These are phyloP conservation scores for Leptomonas seymouri DNA, from an alignment of 208 protist species.

Conservation along the genomic window DNA sequence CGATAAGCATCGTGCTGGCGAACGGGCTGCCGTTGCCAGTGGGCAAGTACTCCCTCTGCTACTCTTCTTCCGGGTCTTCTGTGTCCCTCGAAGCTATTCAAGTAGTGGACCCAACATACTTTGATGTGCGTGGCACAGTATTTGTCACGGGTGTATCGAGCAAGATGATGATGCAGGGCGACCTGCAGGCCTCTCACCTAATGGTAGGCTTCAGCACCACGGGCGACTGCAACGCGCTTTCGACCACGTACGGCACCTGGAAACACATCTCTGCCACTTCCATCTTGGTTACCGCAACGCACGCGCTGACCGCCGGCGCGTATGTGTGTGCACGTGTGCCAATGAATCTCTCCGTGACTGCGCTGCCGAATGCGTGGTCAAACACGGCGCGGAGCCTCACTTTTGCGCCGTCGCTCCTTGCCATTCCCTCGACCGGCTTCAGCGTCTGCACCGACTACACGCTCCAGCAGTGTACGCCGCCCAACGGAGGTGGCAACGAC, in stretches of 20 bases:
- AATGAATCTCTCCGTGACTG: constrained; percentile 39
- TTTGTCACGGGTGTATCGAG: constrained; percentile 44
- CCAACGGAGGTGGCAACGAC: constrained; percentile 20
- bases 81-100: background rate
- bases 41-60: constrained; percentile 54
- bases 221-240: constrained; percentile 31
- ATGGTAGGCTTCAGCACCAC: constrained; percentile 56
- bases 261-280: constrained; percentile 14
- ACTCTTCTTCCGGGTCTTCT: constrained; percentile 2
- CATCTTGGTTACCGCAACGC: constrained; percentile 41
- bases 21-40: constrained; percentile 29
- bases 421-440: constrained; percentile 30
- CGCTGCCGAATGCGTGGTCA: constrained; percentile 30
- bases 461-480: constrained; percentile 36
- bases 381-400: constrained; percentile 13
- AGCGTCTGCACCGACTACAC: constrained; percentile 34
- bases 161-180: constrained; percentile 41
- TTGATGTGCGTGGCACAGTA: constrained; percentile 38
- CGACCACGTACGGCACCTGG: constrained; percentile 49
- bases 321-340: constrained; percentile 57
- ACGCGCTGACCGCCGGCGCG: background rate
- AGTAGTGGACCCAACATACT: constrained; percentile 30
- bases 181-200: constrained; percentile 37
- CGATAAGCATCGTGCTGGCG: constrained; percentile 26
- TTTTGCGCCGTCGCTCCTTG: constrained; percentile 31